Conservation (phyloP, 495 filamentous ascomycete genomes). For the Penicillium silybi region DNA sequence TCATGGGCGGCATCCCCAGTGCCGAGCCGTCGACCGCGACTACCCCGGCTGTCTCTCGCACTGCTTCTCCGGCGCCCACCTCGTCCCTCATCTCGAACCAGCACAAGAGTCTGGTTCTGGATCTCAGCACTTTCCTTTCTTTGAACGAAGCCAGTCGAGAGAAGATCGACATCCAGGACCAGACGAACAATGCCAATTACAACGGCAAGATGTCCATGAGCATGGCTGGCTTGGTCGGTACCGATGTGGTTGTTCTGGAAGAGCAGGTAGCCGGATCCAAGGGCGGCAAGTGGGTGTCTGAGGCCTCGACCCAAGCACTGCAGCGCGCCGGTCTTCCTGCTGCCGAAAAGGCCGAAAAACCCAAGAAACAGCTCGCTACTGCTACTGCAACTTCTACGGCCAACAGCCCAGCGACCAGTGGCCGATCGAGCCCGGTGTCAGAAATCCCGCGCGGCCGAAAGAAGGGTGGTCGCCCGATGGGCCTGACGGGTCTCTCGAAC, state of each 20-base stretch:
- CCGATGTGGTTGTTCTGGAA: conserved; percentile 72
- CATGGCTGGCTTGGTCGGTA: conserved; percentile 60
- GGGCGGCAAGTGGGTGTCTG: conserved; percentile 62
- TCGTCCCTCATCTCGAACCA: conserved; percentile 43
- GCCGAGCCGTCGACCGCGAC: conserved; percentile 43
- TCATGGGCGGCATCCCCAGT: conserved; percentile 51
- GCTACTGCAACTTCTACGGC: conserved; percentile 29
- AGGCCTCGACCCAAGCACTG: conserved; percentile 39
- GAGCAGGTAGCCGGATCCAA: conserved; percentile 57
- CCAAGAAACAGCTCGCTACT: conserved; percentile 28
- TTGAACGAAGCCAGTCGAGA: conserved; percentile 69
- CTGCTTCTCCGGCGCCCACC: conserved; percentile 46
- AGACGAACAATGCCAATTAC: conserved; percentile 71
- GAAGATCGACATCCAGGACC: conserved; percentile 62
- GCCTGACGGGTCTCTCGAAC: conserved; percentile 71
- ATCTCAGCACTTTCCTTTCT: conserved; percentile 64
- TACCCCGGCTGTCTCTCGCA: conserved; percentile 57
- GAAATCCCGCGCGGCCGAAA: conserved; percentile 60
- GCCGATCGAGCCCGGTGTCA: conserved; percentile 62
- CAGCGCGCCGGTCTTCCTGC: conserved; percentile 39
- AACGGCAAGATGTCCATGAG: conserved; percentile 65
- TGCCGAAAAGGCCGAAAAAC: conserved; percentile 33
- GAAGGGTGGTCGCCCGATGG: conserved; percentile 50
- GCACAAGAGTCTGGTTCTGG: conserved; percentile 66
- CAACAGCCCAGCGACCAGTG: conserved; percentile 41